A percentile compares a stretch with the other conserved stretches of the same genome.
Conservation (phyloP, 345 rosid species). For the Streptanthus diversifolius region DNA sequence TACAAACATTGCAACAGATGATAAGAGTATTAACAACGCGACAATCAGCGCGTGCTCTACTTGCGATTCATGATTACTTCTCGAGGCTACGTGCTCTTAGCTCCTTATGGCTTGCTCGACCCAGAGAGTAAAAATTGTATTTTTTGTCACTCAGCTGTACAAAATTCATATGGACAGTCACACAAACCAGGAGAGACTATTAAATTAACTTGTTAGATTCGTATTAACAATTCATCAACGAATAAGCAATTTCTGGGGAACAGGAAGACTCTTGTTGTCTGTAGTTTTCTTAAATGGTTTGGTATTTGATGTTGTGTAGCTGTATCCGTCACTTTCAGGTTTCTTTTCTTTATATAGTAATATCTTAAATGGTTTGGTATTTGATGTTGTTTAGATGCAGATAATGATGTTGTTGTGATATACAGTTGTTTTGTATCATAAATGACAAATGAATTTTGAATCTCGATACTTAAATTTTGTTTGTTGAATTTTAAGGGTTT, state of each 20-base stretch:
- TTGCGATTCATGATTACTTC: slow-evolving; percentile 87
- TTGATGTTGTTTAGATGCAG: too few relatives aligned
- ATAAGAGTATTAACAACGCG: slow-evolving; percentile 81
- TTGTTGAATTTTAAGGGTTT: too few relatives aligned
- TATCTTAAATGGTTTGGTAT: too few relatives aligned
- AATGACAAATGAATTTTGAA: background rate
- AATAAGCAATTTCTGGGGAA: slow-evolving; percentile 25
- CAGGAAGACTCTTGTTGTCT: slow-evolving; percentile 10
- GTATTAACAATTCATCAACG: slow-evolving; percentile 10
- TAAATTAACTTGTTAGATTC: slow-evolving; percentile 18
- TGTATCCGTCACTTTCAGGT: slow-evolving; percentile 8
- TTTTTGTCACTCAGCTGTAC: slow-evolving; percentile 28
- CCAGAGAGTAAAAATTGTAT: slow-evolving; percentile 57
- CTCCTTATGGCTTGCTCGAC: slow-evolving; percentile 97
- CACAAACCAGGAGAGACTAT: slow-evolving; percentile 27
- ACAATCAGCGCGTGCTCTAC: slow-evolving; percentile 91
- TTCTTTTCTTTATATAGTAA: too few relatives aligned
- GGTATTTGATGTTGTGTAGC: slow-evolving; percentile 16
- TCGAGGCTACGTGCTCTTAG: slow-evolving; percentile 91
- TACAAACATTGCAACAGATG: slow-evolving; percentile 94
- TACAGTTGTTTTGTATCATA: background rate
- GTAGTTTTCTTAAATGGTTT: slow-evolving; percentile 19
- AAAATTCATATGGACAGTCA: slow-evolving; percentile 13
- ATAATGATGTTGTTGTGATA: background rate
- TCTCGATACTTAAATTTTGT: too few relatives aligned